Conservation (phyloP, 2,329 filamentous ascomycete genomes). For the Ophiostoma himal-ulmi region DNA sequence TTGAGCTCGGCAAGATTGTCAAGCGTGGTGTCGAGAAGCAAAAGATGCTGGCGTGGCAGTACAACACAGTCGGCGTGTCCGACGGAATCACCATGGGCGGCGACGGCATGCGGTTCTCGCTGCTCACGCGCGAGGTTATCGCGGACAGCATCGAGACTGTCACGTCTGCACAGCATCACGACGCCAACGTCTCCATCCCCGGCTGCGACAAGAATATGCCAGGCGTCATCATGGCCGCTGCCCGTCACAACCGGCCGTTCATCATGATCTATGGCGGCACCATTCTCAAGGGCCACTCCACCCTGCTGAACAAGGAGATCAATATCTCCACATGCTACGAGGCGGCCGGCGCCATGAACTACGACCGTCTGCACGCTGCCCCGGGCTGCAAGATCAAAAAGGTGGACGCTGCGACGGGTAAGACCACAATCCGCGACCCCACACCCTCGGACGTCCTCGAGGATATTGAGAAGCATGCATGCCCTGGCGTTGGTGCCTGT, state of each 20-base stretch:
- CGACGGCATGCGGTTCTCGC: slow-evolving; percentile 90
- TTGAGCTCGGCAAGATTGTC: slow-evolving; percentile 81
- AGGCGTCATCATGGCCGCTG: slow-evolving; percentile 83
- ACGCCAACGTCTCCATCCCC: slow-evolving; percentile 87
- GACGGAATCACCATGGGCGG: slow-evolving; percentile 95
- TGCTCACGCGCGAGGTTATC: slow-evolving; percentile 87
- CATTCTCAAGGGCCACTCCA: slow-evolving; percentile 79
- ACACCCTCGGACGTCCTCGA: slow-evolving; percentile 72
- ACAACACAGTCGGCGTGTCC: slow-evolving; percentile 82
- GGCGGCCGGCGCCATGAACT: slow-evolving; percentile 74
- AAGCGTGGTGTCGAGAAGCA: slow-evolving; percentile 75
- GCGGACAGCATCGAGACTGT: slow-evolving; percentile 92
- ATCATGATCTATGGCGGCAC: slow-evolving; percentile 95
- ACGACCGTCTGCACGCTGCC: slow-evolving; percentile 68
- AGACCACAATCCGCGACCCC: slow-evolving; percentile 48
- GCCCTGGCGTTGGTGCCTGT: slow-evolving; percentile 67
- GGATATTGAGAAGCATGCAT: slow-evolving; percentile 75
- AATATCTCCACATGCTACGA: slow-evolving; percentile 90
- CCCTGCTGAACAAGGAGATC: slow-evolving; percentile 68
- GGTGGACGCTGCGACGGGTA: slow-evolving; percentile 36
- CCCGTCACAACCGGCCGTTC: slow-evolving; percentile 83
- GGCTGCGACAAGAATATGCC: slow-evolving; percentile 99
- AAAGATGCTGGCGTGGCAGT: slow-evolving; percentile 91
- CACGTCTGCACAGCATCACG: slow-evolving; percentile 85
- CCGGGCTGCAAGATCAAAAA: slow-evolving; percentile 22